Percentiles rank a stretch among this genome's conserved stretches.
These are phyloP conservation scores for Anisodus acutangulus DNA, from an alignment of 257 asterid genomes.

Conservation along the genomic window DNA sequence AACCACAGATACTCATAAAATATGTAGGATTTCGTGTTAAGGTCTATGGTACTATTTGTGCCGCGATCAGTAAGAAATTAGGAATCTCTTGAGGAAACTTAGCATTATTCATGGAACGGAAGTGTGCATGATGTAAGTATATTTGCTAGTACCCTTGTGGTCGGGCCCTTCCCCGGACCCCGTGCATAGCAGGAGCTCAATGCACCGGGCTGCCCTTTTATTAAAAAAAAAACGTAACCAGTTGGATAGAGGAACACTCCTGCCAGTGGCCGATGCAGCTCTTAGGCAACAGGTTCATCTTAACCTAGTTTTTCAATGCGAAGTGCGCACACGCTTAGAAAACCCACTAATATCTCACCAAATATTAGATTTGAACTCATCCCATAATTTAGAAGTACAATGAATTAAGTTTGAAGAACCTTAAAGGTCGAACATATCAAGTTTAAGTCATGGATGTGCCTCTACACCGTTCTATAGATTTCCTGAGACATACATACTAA, in stretches of 20 bases:
- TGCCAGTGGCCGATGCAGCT: neutral
- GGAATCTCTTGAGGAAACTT: neutral
- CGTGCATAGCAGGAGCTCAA: too few species aligned
- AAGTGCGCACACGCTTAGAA: neutral
- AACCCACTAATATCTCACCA: neutral
- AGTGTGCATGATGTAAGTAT: neutral
- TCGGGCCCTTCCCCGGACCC: too few species aligned
- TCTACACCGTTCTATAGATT: neutral
- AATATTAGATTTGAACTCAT: neutral
- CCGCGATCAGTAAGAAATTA: neutral
- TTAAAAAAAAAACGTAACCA: neutral
- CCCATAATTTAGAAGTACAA: neutral
- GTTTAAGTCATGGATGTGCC: neutral
- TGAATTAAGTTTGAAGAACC: neutral
- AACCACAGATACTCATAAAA: neutral
- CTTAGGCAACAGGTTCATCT: neutral
- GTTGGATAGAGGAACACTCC: neutral
- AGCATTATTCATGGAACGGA: neutral
- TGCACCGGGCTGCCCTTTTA: too few species aligned
- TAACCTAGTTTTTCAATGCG: neutral
- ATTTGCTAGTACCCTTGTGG: neutral
- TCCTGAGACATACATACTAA: neutral
- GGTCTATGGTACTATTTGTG: neutral
- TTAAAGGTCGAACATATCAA: neutral
- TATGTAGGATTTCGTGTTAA: neutral